phyloP scores from a whole-genome alignment of 345 rosid species.

The Rhodamnia argentea region DNA sequence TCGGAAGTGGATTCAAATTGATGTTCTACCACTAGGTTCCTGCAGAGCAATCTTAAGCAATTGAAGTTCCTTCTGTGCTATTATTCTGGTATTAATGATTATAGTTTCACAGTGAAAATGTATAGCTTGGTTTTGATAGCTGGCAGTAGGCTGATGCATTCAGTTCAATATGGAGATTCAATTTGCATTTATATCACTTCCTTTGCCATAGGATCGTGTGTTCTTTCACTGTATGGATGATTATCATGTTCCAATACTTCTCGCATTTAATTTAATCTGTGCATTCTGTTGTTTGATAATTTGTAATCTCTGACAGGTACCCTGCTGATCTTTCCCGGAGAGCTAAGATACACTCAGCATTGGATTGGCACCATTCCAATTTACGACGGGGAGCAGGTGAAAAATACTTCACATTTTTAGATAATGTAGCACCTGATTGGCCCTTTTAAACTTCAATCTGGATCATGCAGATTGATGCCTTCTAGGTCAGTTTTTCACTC shows the following conservation, averaged over 20 bases:
- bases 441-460: background rate
- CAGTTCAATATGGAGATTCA: background rate
- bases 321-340: constrained; percentile 73
- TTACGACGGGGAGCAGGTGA: constrained; percentile 67
- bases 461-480: background rate
- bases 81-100: background rate
- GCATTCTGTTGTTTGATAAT: background rate
- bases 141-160: background rate
- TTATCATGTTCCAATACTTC: background rate
- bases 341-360: constrained; percentile 68
- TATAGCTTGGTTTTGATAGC: background rate
- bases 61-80: background rate
- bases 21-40: background rate
- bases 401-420: background rate
- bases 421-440: background rate
- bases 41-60: background rate
- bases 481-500: background rate
- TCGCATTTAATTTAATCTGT: background rate
- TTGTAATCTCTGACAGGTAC: constrained; percentile 37
- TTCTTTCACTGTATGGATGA: background rate
- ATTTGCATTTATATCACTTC: background rate
- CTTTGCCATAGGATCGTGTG: background rate
- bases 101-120: background rate
- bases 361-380: constrained; percentile 88
- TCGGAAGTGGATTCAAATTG: background rate